Evolutionary conservation across 768 basidiomycete species (phyloP).

Genomic region (Gymnopilus junonius): DNA sequence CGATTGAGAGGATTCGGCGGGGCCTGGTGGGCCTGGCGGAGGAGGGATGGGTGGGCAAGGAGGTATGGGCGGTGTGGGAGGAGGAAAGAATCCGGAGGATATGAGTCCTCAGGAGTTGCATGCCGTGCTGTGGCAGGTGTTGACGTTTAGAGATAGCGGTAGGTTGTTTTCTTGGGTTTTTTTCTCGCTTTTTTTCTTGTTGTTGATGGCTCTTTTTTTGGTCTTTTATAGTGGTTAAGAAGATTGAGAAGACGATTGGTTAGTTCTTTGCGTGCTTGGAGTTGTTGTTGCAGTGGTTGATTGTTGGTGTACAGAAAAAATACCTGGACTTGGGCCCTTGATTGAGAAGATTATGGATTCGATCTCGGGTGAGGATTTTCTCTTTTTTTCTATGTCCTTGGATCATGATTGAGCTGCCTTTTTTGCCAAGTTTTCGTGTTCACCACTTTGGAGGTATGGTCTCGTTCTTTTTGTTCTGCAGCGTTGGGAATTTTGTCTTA

Average conservation of each 20-base stretch:
- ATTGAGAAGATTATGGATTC: conserved; percentile 82
- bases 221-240: conserved; percentile 67
- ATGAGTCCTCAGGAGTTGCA: conserved; percentile 93
- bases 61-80: conserved; percentile 50
- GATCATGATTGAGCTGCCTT: not conserved
- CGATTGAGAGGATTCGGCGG: conserved; percentile 69
- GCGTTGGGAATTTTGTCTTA: too few relatives aligned
- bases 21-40: conserved; percentile 54
- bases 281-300: not conserved
- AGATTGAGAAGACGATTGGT: conserved; percentile 77
- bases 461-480: not conserved
- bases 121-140: conserved; percentile 79
- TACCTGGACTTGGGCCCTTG: conserved; percentile 75
- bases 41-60: too few relatives aligned
- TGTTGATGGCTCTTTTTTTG: not conserved
- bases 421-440: conserved; percentile 69
- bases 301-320: conserved; percentile 58
- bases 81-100: conserved; percentile 73
- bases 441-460: conserved; percentile 76
- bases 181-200: not conserved
- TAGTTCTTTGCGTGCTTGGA: conserved; percentile 12
- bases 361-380: conserved; percentile 53
- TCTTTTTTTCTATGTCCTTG: not conserved
- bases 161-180: conserved; percentile 17
- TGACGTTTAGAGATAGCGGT: conserved; percentile 85